A percentile compares a stretch with the other conserved stretches of the same genome.
These are phyloP conservation scores for Megacollybia marginata DNA, from an alignment of 768 basidiomycete species.

Conservation along the genomic window DNA sequence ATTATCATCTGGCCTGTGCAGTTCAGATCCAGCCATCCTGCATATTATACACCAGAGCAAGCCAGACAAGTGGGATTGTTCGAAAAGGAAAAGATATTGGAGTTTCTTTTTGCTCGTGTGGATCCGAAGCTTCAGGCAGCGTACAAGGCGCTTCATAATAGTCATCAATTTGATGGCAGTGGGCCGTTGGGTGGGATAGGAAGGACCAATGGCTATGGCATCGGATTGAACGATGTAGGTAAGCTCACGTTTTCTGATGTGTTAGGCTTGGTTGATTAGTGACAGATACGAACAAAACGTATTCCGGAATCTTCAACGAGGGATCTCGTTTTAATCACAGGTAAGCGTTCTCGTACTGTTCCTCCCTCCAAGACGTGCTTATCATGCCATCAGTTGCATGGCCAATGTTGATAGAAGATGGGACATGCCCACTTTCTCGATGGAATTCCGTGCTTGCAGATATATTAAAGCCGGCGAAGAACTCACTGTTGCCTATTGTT, in stretches of 20 bases:
- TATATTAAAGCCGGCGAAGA: too few species aligned
- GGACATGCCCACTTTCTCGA: too few species aligned
- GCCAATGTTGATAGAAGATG: too few species aligned
- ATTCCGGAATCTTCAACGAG: slow-evolving; percentile 20
- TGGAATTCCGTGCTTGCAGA: too few species aligned
- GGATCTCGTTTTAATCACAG: too few species aligned
- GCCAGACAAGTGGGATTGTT: slow-evolving; percentile 5
- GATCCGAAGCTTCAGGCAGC: too few species aligned
- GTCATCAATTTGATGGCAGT: slow-evolving; percentile 23
- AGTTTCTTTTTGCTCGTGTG: too few species aligned
- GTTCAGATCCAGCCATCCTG: background rate
- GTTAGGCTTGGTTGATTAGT: background rate
- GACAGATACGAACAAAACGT: slow-evolving; percentile 4
- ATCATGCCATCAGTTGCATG: slow-evolving; percentile 17
- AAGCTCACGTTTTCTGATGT: slow-evolving; percentile 4
- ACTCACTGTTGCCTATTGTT: slow-evolving; percentile 3
- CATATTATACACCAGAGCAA: too few species aligned
- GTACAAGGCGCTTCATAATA: slow-evolving; percentile 23
- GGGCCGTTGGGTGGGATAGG: slow-evolving; percentile 25
- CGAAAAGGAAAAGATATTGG: slow-evolving; percentile 13
- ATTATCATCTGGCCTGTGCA: slow-evolving; percentile 20
- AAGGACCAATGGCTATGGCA: slow-evolving; percentile 24
- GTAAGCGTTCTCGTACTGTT: slow-evolving; percentile 9
- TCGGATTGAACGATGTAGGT: slow-evolving; percentile 14
- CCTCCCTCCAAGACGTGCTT: background rate